Conservation (phyloP, 352 stramenopile genomes). For the Blastocystis sp. region DNA sequence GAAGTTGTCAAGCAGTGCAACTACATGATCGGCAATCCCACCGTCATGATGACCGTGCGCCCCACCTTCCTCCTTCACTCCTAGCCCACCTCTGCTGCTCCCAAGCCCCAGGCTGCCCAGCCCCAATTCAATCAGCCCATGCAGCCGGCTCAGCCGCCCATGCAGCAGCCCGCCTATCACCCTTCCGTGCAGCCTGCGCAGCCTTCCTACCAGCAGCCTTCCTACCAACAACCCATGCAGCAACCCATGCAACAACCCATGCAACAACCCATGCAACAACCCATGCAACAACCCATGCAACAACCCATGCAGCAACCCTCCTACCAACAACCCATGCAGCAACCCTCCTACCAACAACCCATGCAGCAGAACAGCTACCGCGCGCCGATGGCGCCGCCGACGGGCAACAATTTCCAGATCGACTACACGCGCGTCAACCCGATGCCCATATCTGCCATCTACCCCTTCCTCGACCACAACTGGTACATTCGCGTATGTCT, state of each 20-base stretch:
- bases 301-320: slow-evolving; percentile 26
- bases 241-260: slow-evolving; percentile 3
- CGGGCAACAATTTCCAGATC: slow-evolving; percentile 6
- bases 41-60: background rate
- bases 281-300: background rate
- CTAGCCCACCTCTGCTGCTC: background rate
- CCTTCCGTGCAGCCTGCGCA: background rate
- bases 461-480: slow-evolving; percentile 40
- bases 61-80: background rate
- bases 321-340: background rate
- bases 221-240: slow-evolving; percentile 14
- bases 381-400: background rate
- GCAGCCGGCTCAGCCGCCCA: background rate
- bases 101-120: background rate
- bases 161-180: slow-evolving; percentile 7
- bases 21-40: slow-evolving; percentile 43
- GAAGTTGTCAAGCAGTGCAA: slow-evolving; percentile 10
- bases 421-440: slow-evolving; percentile 40
- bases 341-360: background rate
- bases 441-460: slow-evolving; percentile 50
- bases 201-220: slow-evolving; percentile 22
- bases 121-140: background rate
- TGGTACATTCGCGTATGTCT: slow-evolving; percentile 53
- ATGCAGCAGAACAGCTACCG: background rate
- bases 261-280: background rate